phyloP scores from a whole-genome alignment of 2,329 filamentous ascomycete species.

The Zymoseptoria brevis region DNA sequence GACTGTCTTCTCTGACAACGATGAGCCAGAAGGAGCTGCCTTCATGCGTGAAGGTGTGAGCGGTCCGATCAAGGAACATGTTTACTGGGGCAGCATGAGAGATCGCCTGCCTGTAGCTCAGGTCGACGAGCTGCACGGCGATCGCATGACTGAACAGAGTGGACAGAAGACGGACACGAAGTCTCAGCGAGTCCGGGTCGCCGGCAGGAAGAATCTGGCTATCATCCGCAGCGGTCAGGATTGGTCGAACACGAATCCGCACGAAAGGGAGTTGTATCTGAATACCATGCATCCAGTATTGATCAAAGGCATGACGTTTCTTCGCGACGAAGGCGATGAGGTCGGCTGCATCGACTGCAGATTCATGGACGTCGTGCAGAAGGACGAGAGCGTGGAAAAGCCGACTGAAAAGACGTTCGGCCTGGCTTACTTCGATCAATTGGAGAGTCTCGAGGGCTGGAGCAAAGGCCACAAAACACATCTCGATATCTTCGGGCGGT shows the following conservation, averaged over 20 bases:
- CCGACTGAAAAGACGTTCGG: constrained; percentile 19
- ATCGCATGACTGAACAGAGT: constrained; percentile 27
- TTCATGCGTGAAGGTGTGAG: constrained; percentile 34
- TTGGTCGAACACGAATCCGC: constrained; percentile 35
- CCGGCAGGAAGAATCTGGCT: constrained; percentile 35
- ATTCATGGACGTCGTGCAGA: constrained; percentile 35
- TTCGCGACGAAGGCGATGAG: constrained; percentile 36
- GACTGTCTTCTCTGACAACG: constrained; percentile 35
- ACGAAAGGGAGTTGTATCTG: constrained; percentile 38
- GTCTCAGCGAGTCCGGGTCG: constrained; percentile 26
- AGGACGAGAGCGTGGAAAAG: constrained; percentile 1
- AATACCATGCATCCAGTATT: constrained; percentile 41
- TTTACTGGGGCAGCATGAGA: constrained; percentile 43
- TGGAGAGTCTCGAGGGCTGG: constrained; percentile 17
- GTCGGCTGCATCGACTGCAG: constrained; percentile 40
- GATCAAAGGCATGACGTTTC: constrained; percentile 38
- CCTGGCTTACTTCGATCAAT: constrained; percentile 20
- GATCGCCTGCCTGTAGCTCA: constrained; percentile 37
- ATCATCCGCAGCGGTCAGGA: constrained; percentile 42
- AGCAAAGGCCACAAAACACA: constrained; percentile 21
- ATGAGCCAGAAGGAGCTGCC: constrained; percentile 34
- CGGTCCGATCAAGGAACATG: constrained; percentile 36
- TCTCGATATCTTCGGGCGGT: constrained; percentile 19
- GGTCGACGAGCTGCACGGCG: constrained; percentile 15
- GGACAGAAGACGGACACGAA: constrained; percentile 7